These are phyloP conservation scores for Solioccasus polychromus DNA, from an alignment of 768 basidiomycete genomes.

Conservation along the genomic window DNA sequence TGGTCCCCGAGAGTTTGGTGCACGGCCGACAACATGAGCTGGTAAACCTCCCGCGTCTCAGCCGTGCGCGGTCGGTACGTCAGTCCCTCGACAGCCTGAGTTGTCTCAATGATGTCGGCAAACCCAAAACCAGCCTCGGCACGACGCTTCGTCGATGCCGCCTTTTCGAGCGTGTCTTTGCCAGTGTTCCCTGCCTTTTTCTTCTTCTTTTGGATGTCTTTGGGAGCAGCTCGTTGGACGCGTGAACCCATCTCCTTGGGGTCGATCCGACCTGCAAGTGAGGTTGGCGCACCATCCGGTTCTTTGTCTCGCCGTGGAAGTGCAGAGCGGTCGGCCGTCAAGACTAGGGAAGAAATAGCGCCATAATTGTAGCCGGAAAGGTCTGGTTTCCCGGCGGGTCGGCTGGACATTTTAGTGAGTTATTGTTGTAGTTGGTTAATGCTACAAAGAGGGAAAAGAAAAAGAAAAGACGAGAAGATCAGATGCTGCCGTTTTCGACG, in stretches of 20 bases:
- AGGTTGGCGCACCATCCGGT: slow-evolving; percentile 93
- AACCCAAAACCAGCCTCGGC: slow-evolving; percentile 73
- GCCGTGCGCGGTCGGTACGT: slow-evolving; percentile 90
- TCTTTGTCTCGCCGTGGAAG: slow-evolving; percentile 90
- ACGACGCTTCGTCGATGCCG: slow-evolving; percentile 51
- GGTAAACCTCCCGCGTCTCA: slow-evolving; percentile 93
- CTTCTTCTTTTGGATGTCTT: slow-evolving; percentile 92
- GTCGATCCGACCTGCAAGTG: slow-evolving; percentile 88
- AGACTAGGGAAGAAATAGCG: slow-evolving; percentile 89
- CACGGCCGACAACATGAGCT: slow-evolving; percentile 81
- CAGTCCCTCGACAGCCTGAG: slow-evolving; percentile 89
- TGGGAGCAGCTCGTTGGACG: slow-evolving; percentile 76
- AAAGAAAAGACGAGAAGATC: neutral
- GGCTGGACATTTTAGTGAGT: slow-evolving; percentile 34
- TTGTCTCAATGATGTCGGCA: slow-evolving; percentile 90
- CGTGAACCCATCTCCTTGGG: slow-evolving; percentile 91
- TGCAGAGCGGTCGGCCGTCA: slow-evolving; percentile 84
- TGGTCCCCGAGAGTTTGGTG: slow-evolving; percentile 89
- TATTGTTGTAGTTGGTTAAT: slow-evolving; percentile 7
- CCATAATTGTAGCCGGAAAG: slow-evolving; percentile 94
- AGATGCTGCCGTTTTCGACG: neutral
- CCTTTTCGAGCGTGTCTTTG: slow-evolving; percentile 55
- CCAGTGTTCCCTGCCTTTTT: slow-evolving; percentile 64
- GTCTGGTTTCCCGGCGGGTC: slow-evolving; percentile 61
- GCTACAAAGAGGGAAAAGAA: slow-evolving; percentile 3